A percentile compares a stretch with the other conserved stretches of the same genome.
Conservation (phyloP, 1,284 basidiomycete genomes). For the Malassezia furfur region DNA sequence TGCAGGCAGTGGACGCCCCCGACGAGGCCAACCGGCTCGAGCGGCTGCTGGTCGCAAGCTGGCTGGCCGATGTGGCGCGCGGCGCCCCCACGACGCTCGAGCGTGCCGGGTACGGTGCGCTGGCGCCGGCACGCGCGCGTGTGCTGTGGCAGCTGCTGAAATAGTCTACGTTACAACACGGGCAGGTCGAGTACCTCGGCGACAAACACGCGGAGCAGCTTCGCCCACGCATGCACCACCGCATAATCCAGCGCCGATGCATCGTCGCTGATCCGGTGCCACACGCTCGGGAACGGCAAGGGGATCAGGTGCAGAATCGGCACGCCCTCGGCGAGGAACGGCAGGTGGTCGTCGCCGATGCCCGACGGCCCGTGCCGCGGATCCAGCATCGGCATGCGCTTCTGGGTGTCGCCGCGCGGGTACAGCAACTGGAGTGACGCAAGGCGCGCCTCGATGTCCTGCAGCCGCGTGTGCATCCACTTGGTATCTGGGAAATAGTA, state of each 20-base stretch:
- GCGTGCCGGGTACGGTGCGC: background rate
- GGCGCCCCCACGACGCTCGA: background rate
- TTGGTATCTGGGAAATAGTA: slow-evolving; percentile 31
- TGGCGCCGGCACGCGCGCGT: background rate
- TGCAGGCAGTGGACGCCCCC: background rate
- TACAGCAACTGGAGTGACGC: slow-evolving; percentile 16
- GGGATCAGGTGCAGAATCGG: slow-evolving; percentile 83
- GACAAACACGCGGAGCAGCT: slow-evolving; percentile 76
- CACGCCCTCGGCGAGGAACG: slow-evolving; percentile 75
- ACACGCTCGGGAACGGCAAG: slow-evolving; percentile 77
- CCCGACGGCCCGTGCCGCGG: slow-evolving; percentile 52
- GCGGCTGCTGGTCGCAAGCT: background rate
- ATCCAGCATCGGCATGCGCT: background rate
- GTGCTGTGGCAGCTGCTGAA: background rate
- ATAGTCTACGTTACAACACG: too few relatives aligned
- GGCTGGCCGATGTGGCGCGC: slow-evolving; percentile 2
- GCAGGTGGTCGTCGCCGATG: slow-evolving; percentile 88
- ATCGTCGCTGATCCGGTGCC: slow-evolving; percentile 88
- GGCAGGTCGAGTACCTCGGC: slow-evolving; percentile 69
- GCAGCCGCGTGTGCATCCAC: slow-evolving; percentile 30
- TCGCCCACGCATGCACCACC: slow-evolving; percentile 71
- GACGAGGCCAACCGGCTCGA: too few relatives aligned
- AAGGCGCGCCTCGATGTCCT: slow-evolving; percentile 27
- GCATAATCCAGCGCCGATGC: slow-evolving; percentile 71
- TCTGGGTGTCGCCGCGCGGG: slow-evolving; percentile 11